These are phyloP conservation scores for Coleophoma crateriformis DNA, from an alignment of 2,329 filamentous ascomycete species.

Conservation along the genomic window DNA sequence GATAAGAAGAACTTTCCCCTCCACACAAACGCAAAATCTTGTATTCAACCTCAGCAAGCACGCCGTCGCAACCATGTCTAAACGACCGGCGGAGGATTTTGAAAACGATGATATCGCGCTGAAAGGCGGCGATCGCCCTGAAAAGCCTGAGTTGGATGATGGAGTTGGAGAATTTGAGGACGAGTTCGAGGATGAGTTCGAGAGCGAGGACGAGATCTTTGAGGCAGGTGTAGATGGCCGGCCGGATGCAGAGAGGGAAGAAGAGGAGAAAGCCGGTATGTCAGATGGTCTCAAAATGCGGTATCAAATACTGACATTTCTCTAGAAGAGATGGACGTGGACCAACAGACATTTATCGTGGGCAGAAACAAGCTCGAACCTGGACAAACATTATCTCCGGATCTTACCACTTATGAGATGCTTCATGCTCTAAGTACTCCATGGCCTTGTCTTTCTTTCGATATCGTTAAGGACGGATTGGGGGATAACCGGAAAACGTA, in stretches of 20 bases:
- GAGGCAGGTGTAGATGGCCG: conserved; percentile 92
- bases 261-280: conserved; percentile 72
- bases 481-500: conserved; percentile 90
- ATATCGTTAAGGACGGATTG: conserved; percentile 79
- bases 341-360: conserved; percentile 93
- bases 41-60: background rate
- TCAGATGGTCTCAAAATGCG: conserved; percentile 10
- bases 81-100: conserved; percentile 47
- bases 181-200: conserved; percentile 88
- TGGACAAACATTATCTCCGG: conserved; percentile 85
- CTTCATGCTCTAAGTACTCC: conserved; percentile 89
- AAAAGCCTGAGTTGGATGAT: conserved; percentile 59
- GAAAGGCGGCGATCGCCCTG: conserved; percentile 56
- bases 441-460: conserved; percentile 96
- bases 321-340: conserved; percentile 79
- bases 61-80: conserved; percentile 42
- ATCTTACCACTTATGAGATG: conserved; percentile 96
- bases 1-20: background rate
- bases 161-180: conserved; percentile 85
- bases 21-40: background rate
- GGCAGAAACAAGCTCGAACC: conserved; percentile 87
- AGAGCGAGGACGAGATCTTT: conserved; percentile 87
- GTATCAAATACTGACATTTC: conserved; percentile 10
- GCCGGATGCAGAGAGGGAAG: conserved; percentile 87
- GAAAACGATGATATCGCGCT: conserved; percentile 42